Base-by-base conservation (phyloP, 345 rosid genomes). In the Melaleuca alternifolia region DNA sequence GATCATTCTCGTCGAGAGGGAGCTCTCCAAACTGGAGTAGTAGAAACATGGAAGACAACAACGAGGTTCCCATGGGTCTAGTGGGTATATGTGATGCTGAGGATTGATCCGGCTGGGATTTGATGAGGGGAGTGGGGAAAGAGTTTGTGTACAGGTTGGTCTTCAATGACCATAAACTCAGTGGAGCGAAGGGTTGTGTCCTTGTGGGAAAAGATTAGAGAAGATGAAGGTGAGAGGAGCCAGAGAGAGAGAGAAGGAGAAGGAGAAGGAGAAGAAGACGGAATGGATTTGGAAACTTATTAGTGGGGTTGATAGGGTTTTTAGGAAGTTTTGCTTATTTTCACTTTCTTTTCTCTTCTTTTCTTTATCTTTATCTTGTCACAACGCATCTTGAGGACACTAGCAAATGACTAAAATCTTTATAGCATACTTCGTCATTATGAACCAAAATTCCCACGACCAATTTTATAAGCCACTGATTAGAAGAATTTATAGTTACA, bases 1-100 rank as follows among this genome's bases (percentile, higher is more conserved):
- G 91, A 88, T 94, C 96, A 30, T 94, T 93, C 90, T 94, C 96
- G 37, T 93, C 93, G 24, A 94, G 91, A 7, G 96, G 96, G 9
- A 94, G 92, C 87, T 92, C 92, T 87, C 88, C 91, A 16, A 21
- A 76, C 54, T 87, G 92, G 85, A 90, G 83, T 14, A 90, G 59
- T 10, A 85, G 88, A 83, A 86, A 88, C 94, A 92, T 92, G 84
- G 85, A 48, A 71, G 81, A 18, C 81, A 10, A 23, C 48, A 5
- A 5, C 10, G 81, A 37, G 24, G 81, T 8, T 33, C 3, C 5
- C 41, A 41, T 20, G 12, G 10, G 48, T 0, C 5, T 2, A 1
- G 57, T 21, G 26, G 9, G 26, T 71, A 48, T 0, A 5, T 18
- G 33, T 20, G 26, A 33, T 65, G 77, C 77, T 15, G 77, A 21